Evolutionary conservation across 306 rosid species (phyloP).

Genomic region (Ammopiptanthus mongolicus): DNA sequence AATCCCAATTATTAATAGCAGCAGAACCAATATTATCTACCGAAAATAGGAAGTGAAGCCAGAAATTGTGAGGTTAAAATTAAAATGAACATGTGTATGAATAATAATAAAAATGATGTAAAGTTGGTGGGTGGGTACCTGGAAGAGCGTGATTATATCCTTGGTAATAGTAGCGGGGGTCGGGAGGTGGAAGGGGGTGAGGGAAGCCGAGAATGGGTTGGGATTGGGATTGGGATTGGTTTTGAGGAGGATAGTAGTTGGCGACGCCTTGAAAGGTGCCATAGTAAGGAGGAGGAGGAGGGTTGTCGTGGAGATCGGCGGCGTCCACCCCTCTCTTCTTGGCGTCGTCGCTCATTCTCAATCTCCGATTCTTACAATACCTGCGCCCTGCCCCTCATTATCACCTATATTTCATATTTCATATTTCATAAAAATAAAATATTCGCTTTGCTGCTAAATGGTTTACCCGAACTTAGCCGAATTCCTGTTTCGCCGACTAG

Average conservation of each 20-base stretch:
- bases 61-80: not conserved
- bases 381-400: too few relatives aligned
- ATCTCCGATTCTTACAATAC: not conserved
- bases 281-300: constrained; percentile 49
- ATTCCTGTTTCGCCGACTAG: too few relatives aligned
- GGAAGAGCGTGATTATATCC: constrained; percentile 50
- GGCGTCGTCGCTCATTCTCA: constrained; percentile 37
- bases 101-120: too few relatives aligned
- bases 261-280: constrained; percentile 93
- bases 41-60: not conserved
- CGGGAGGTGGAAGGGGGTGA: constrained; percentile 36
- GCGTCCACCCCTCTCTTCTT: constrained; percentile 26
- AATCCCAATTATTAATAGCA: not conserved
- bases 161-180: constrained; percentile 31
- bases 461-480: too few relatives aligned
- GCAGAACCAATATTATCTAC: not conserved
- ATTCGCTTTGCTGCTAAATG: too few relatives aligned
- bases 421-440: too few relatives aligned
- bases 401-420: too few relatives aligned
- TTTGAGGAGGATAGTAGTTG: constrained; percentile 45
- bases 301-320: constrained; percentile 24
- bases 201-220: constrained; percentile 41
- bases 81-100: too few relatives aligned
- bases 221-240: not conserved
- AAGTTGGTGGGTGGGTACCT: constrained; percentile 35